These are phyloP conservation scores for Leishmania tarentolae DNA, from an alignment of 208 protist genomes.

Conservation along the genomic window DNA sequence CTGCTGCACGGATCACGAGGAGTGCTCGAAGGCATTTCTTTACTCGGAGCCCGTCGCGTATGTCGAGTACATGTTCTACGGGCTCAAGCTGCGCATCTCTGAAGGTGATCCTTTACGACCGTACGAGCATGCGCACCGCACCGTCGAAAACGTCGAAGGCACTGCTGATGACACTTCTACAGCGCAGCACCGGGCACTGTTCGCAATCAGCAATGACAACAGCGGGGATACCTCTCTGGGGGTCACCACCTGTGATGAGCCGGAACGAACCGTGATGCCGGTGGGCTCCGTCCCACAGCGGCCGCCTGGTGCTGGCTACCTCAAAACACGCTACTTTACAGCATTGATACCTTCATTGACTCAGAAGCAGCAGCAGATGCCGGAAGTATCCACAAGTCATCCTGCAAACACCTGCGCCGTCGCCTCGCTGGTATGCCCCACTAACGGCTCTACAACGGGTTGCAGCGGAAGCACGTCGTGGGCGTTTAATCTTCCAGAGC, in stretches of 20 bases:
- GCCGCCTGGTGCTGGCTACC: constrained; percentile 15
- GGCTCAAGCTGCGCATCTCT: constrained; percentile 71
- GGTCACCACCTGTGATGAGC: background rate
- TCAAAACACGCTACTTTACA: constrained; percentile 33
- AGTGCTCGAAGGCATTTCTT: constrained; percentile 55
- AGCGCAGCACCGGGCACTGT: too few species aligned
- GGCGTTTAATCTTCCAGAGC: constrained; percentile 28
- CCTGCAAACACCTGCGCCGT: constrained; percentile 1
- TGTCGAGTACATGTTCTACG: constrained; percentile 73
- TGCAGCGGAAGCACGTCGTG: constrained; percentile 18
- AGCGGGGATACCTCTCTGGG: background rate
- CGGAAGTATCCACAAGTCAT: background rate
- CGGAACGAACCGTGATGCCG: background rate
- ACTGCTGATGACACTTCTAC: background rate
- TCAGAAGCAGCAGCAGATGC: background rate
- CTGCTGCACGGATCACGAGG: constrained; percentile 45
- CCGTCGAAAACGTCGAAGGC: constrained; percentile 6
- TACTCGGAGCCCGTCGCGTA: constrained; percentile 72
- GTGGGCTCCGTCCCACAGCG: constrained; percentile 17
- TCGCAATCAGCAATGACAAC: background rate
- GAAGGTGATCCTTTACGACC: constrained; percentile 48
- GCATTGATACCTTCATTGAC: background rate
- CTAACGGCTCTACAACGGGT: background rate
- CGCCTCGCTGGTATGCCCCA: constrained; percentile 7
- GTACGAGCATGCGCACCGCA: constrained; percentile 35